Evolutionary conservation across 371 early-diverging fungal species (phyloP), one percentile per base, ranked within the genome.

Genomic region (Cokeromyces recurvatus): DNA sequence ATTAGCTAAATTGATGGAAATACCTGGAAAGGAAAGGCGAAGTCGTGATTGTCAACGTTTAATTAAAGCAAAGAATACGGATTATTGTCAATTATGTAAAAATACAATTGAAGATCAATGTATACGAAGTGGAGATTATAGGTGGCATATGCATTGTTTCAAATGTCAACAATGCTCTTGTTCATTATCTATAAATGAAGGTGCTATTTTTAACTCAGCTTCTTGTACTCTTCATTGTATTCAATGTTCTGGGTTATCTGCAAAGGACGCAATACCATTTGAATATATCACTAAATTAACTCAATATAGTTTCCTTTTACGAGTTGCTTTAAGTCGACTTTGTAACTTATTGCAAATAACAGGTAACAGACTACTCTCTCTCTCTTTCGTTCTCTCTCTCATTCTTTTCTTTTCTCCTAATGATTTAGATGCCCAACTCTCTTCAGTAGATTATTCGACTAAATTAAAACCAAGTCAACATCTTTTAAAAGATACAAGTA

Each of bases 71-170:
- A 68, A 62, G 27, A 57, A 62, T n/a, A 87, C 90, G 21, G 97
- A 96, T 50, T 65, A 86, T 17, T 97, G 97, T 63, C 66, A 73
- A 6, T 37, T 59, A 1, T 97, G 97, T 67, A 68, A 75, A 43
- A 59, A 73, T 15, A 81, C 90, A 0, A 78, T 96, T 25, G 95
- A 95, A 55, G 94, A 93, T 36, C 90, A 85, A 45, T 95, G 97
- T 62, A 74, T 91, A 37, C 73, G 79, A 22, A 75, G 75, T 38
- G 81, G 72, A 19, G 73, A 71, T 12, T 71, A 64, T 25, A 79
- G 87, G 6, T 95, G 94, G 94, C 96, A 95, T 58, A 59, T 73
- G 34, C 62, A 63, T 31, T 95, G 96, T 51, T 85, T 94, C 41
- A 55, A 68, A 31, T 95, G 96, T 62, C 60, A 67, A 25, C 62